phyloP scores from a whole-genome alignment of 108 stramenopile genomes.

The Ochromonas danica region DNA sequence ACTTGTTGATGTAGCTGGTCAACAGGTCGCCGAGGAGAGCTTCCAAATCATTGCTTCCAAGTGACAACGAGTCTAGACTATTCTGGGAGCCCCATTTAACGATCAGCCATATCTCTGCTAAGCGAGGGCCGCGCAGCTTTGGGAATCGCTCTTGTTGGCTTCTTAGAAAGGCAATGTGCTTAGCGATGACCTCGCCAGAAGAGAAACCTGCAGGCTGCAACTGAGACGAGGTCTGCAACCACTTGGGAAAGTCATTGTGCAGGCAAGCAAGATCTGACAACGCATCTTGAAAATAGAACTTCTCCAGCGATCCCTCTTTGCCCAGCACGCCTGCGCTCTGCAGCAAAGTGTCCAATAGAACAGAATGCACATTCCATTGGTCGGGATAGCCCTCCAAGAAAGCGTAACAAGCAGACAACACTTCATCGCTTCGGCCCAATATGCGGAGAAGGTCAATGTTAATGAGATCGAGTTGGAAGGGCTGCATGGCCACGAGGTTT shows the following conservation, averaged over 20 bases:
- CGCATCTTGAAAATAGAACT: neutral
- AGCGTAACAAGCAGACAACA: neutral
- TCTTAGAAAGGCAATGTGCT: neutral
- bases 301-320: neutral
- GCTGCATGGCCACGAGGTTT: neutral
- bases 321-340: neutral
- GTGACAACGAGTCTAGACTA: neutral
- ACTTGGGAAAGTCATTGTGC: neutral
- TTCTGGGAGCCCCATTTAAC: neutral
- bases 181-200: neutral
- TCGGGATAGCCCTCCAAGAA: neutral
- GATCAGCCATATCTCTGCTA: neutral
- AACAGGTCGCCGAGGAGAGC: neutral
- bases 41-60: neutral
- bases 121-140: neutral
- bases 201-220: no score
- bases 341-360: neutral
- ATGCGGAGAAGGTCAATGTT: neutral
- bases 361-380: conserved; percentile 20
- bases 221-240: neutral
- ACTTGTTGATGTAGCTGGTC: neutral
- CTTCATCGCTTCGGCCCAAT: neutral
- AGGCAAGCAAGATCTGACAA: no score
- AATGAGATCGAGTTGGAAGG: neutral
- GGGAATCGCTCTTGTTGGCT: neutral